phyloP scores from a whole-genome alignment of 2,329 filamentous ascomycete species.

The Stenocarpella maydis region DNA sequence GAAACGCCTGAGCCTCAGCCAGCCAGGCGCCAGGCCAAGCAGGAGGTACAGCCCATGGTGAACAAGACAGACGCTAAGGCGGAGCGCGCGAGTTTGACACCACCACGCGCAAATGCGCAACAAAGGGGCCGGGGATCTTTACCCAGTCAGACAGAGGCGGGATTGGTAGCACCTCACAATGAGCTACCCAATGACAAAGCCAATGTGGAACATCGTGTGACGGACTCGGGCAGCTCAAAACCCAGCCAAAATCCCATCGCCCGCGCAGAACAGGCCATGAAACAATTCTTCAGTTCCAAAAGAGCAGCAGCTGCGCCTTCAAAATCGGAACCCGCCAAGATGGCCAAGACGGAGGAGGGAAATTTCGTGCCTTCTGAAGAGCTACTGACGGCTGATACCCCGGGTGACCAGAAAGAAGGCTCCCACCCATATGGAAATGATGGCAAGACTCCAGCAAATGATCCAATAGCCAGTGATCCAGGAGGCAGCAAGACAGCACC shows the following conservation, averaged over 20 bases:
- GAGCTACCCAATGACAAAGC: not conserved
- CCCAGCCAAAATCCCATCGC: not conserved
- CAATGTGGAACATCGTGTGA: not conserved
- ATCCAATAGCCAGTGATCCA: not conserved
- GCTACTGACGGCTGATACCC: constrained; percentile 24
- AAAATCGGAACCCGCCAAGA: not conserved
- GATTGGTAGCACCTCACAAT: not conserved
- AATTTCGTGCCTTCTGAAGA: constrained; percentile 16
- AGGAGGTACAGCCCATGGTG: constrained; percentile 33
- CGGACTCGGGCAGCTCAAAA: not conserved
- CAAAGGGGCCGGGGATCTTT: not conserved
- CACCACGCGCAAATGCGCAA: constrained; percentile 24
- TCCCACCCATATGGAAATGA: not conserved
- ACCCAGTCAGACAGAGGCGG: not conserved
- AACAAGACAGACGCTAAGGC: not conserved
- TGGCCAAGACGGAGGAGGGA: not conserved
- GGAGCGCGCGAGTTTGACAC: not conserved
- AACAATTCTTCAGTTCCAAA: not conserved
- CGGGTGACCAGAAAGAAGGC: constrained; percentile 1
- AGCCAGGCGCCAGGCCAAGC: constrained; percentile 25
- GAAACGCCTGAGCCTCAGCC: constrained; percentile 23
- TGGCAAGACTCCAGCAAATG: not conserved
- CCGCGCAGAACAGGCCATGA: not conserved
- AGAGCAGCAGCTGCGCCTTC: not conserved
- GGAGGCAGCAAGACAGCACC: constrained; percentile 32